Percentiles rank a stretch among this genome's conserved stretches.
Conservation (phyloP, 1,139 yeast species). For the Zygosaccharomyces pseudobailii region DNA sequence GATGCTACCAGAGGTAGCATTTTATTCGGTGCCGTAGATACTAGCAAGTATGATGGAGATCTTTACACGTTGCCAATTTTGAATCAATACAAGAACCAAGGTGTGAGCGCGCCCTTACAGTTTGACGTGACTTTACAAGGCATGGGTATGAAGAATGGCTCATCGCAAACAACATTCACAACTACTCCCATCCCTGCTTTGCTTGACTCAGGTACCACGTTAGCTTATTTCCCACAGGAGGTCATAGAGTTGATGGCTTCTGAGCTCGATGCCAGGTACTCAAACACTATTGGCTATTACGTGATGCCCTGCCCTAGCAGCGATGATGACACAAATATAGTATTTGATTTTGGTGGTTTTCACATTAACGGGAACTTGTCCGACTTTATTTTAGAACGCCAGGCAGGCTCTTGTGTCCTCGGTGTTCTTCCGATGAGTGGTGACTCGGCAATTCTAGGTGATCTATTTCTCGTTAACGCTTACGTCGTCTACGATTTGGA, state of each 20-base stretch:
- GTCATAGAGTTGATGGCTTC: conserved; percentile 39
- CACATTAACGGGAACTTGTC: conserved; percentile 44
- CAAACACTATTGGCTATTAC: conserved; percentile 35
- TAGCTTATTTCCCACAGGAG: conserved; percentile 46
- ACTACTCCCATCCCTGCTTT: conserved; percentile 40
- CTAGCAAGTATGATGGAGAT: conserved; percentile 45
- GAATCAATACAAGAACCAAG: conserved; percentile 33
- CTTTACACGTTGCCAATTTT: conserved; percentile 44
- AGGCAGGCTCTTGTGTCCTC: conserved; percentile 33
- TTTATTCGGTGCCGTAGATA: conserved; percentile 58
- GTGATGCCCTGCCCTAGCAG: conserved; percentile 31
- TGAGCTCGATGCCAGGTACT: conserved; percentile 38
- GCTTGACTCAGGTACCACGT: conserved; percentile 66
- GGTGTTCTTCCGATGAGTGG: conserved; percentile 34
- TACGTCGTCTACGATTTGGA: conserved; percentile 77
- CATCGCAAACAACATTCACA: conserved; percentile 24
- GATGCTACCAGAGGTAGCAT: conserved; percentile 41
- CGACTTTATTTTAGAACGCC: conserved; percentile 33
- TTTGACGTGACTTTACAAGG: conserved; percentile 44
- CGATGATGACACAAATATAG: conserved; percentile 28
- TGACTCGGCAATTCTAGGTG: conserved; percentile 51
- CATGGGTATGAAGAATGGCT: conserved; percentile 36
- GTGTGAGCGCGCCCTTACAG: conserved; percentile 35
- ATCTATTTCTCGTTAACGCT: conserved; percentile 63
- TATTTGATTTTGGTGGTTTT: conserved; percentile 50